Evolutionary conservation across 805 yeast species (phyloP).

Genomic region (Brettanomyces anomalus): DNA sequence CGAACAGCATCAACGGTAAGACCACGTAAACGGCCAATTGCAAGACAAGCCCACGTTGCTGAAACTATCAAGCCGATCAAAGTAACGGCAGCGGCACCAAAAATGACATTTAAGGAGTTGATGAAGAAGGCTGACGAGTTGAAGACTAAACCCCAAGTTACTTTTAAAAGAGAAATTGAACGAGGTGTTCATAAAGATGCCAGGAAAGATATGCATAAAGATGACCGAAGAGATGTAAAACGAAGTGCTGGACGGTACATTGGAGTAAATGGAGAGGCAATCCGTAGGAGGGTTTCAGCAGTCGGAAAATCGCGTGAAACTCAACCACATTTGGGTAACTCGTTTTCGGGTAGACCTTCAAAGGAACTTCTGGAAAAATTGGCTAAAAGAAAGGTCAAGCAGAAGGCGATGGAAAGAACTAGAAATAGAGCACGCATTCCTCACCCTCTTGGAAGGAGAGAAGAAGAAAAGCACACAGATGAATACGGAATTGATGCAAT

Average conservation of each 20-base stretch:
- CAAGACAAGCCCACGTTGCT: background rate
- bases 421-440: background rate
- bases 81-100: conserved; percentile 23
- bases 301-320: background rate
- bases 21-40: background rate
- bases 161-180: background rate
- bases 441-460: conserved; percentile 23
- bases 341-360: background rate
- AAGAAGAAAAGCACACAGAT: conserved; percentile 12
- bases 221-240: too few species aligned
- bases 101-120: conserved; percentile 55
- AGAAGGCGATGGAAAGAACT: background rate
- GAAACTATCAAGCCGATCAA: conserved; percentile 2
- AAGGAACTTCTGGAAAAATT: background rate
- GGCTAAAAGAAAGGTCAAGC: background rate
- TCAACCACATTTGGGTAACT: too few species aligned
- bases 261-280: too few species aligned
- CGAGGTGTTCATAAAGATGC: conserved; percentile 4
- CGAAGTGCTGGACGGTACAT: too few species aligned
- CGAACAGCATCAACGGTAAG: too few species aligned
- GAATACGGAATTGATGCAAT: conserved; percentile 23
- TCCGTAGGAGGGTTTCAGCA: too few species aligned
- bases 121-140: conserved; percentile 61
- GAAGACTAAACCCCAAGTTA: too few species aligned
- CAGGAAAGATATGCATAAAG: too few species aligned